Percentiles rank a stretch among this genome's conserved stretches.
Evolutionary conservation across 73 alveolate species (phyloP).

Genomic region (Breviolum minutum): DNA sequence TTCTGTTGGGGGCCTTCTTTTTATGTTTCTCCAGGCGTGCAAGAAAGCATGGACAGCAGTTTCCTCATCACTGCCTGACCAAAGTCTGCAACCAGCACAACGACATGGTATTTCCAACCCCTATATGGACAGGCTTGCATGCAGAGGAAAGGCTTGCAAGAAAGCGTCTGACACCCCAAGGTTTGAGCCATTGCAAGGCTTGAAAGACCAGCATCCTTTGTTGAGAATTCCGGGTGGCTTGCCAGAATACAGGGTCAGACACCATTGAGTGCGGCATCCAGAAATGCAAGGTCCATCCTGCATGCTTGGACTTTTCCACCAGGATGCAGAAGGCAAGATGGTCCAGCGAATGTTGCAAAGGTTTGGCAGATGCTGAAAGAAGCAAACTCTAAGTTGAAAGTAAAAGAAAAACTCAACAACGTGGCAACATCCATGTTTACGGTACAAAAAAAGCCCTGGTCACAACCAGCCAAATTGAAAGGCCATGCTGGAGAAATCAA

Average conservation of each 20-base stretch:
- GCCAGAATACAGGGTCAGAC: neutral
- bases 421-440: neutral
- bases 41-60: too few species aligned
- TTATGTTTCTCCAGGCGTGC: too few species aligned
- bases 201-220: neutral
- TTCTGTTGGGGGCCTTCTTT: too few species aligned
- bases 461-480: neutral
- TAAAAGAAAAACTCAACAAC: slow-evolving; percentile 1
- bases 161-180: too few species aligned
- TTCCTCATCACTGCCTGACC: too few species aligned
- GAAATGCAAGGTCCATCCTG: neutral
- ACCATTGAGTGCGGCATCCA: neutral
- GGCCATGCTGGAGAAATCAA: too few species aligned
- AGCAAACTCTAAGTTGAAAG: neutral
- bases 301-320: neutral
- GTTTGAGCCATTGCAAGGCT: too few species aligned
- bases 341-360: slow-evolving; percentile 14
- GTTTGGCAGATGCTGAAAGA: slow-evolving; percentile 12
- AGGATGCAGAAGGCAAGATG: neutral
- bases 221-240: neutral
- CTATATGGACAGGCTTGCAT: too few species aligned
- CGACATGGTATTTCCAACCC: too few species aligned
- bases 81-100: too few species aligned
- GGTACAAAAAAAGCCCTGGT: neutral
- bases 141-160: slow-evolving; percentile 14